phyloP scores from a whole-genome alignment of 768 basidiomycete genomes.

The Lactifluus piperatus region DNA sequence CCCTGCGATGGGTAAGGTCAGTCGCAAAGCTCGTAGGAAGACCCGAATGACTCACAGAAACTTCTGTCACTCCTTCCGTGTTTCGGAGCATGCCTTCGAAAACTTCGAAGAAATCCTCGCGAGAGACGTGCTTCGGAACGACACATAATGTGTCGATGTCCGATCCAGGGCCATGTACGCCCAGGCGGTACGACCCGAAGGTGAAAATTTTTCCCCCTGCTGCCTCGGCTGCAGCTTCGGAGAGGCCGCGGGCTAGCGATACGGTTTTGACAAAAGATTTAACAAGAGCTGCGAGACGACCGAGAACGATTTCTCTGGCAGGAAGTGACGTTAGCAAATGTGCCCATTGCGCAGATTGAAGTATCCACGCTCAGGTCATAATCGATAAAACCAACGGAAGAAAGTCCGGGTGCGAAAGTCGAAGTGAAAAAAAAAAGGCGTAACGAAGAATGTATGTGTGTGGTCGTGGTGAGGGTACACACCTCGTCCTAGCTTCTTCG shows the following conservation, averaged over 20 bases:
- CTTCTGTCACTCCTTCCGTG: constrained; percentile 76
- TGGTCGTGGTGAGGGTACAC: neutral
- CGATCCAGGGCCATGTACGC: constrained; percentile 90
- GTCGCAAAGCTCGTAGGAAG: neutral
- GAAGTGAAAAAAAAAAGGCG: neutral
- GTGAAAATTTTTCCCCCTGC: constrained; percentile 99
- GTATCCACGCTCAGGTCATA: neutral
- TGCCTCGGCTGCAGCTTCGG: constrained; percentile 77
- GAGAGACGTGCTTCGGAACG: constrained; percentile 90
- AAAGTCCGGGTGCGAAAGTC: neutral
- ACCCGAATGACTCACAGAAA: constrained; percentile 48
- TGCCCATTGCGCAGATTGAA: constrained; percentile 1
- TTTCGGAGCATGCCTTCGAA: constrained; percentile 86
- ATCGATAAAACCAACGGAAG: neutral
- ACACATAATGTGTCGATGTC: constrained; percentile 99
- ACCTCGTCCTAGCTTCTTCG: constrained; percentile 85
- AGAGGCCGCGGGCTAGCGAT: constrained; percentile 70
- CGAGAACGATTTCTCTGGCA: constrained; percentile 84
- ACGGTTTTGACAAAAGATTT: constrained; percentile 88
- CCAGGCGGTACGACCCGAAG: constrained; percentile 95
- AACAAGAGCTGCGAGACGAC: constrained; percentile 79
- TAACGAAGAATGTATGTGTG: neutral
- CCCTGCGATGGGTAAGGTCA: constrained; percentile 44
- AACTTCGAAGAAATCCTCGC: constrained; percentile 91
- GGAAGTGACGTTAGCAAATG: constrained; percentile 13